Base-by-base conservation (phyloP, 2,329 filamentous ascomycete genomes). In the Diaporthe citriasiana region DNA sequence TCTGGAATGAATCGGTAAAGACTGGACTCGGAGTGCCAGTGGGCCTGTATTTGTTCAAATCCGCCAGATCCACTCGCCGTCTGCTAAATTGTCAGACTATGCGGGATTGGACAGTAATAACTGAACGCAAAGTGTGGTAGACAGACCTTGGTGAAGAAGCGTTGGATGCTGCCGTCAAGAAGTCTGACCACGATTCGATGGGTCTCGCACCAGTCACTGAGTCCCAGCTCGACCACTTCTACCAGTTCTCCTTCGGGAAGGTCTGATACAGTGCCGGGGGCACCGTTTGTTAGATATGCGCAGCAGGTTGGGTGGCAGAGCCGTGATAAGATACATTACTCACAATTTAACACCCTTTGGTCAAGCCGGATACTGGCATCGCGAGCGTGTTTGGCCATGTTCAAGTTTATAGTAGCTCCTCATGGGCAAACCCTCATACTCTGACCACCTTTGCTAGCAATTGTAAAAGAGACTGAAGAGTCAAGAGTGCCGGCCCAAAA, bases 21-120 rank as follows among this genome's bases (percentile, higher is more conserved):
- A 19, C 55, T 42, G 13, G n/a, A 59, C n/a, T 59, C 35, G 35
- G 56, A 59, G 12, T 59, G 22, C 56, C 56, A 59, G n/a, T 59
- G 56, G 10, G 56, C 33, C 35, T 42, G 56, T 7, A 59, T 22
- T 40, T 59, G 56, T 19, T 59, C 56, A 8, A 59, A 59, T 4
- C 56, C 56, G 19, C 35, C n/a, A 19, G n/a, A 30, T 4, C 57
- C 57, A 45, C 57, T 27, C 3, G 38, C 57, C 17, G 57, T 60
- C 57, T 60, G 38, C 56, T 27, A 4, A 1, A 25, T 10, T 10
- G 40, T 59, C n/a, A 59, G 56, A 25, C 4, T 0, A 42, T 59
- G 0, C 40, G 5, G 35, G 2, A 15, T 19, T 13, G 19, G 55
- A n/a, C 1, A 38, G 10, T n/a, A 8, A 13, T 2, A 57, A 2